These are phyloP conservation scores for Geranium brycei DNA, from an alignment of 345 rosid genomes.

Conservation along the genomic window DNA sequence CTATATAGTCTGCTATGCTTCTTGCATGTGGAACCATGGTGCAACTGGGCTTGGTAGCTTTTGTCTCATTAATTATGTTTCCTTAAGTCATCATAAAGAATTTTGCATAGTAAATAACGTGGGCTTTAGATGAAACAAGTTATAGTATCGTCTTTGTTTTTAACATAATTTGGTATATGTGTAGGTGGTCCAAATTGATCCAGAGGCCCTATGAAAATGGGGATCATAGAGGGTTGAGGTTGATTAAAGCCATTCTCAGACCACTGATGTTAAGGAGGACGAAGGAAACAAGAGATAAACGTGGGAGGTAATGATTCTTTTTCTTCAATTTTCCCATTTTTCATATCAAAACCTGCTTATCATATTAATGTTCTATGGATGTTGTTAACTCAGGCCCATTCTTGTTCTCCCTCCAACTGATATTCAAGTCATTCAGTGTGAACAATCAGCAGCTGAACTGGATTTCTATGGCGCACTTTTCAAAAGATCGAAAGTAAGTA, in stretches of 20 bases:
- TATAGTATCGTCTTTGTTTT: too few relatives aligned
- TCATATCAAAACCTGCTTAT: not conserved
- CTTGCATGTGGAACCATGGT: conserved; percentile 63
- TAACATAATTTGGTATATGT: too few relatives aligned
- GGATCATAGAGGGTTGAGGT: conserved; percentile 42
- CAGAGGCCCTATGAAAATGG: conserved; percentile 60
- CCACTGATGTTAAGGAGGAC: conserved; percentile 64
- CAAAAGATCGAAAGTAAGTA: conserved; percentile 46
- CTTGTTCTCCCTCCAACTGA: conserved; percentile 62
- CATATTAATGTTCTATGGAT: conserved; percentile 6
- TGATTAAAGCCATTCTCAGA: conserved; percentile 49
- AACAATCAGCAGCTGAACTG: conserved; percentile 48
- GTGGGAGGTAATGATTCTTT: conserved; percentile 34
- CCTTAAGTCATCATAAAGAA: too few relatives aligned
- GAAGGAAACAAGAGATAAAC: conserved; percentile 49
- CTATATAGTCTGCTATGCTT: conserved; percentile 61
- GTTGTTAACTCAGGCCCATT: conserved; percentile 34
- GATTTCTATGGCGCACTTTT: conserved; percentile 54
- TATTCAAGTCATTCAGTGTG: conserved; percentile 39
- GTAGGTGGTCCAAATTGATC: conserved; percentile 56
- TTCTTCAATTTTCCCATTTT: not conserved
- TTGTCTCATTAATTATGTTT: too few relatives aligned
- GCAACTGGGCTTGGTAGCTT: conserved; percentile 57
- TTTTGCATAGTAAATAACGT: too few relatives aligned
- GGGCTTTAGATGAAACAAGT: too few relatives aligned